Conservation (phyloP, 495 filamentous ascomycete genomes). For the Echria macrotheca region DNA sequence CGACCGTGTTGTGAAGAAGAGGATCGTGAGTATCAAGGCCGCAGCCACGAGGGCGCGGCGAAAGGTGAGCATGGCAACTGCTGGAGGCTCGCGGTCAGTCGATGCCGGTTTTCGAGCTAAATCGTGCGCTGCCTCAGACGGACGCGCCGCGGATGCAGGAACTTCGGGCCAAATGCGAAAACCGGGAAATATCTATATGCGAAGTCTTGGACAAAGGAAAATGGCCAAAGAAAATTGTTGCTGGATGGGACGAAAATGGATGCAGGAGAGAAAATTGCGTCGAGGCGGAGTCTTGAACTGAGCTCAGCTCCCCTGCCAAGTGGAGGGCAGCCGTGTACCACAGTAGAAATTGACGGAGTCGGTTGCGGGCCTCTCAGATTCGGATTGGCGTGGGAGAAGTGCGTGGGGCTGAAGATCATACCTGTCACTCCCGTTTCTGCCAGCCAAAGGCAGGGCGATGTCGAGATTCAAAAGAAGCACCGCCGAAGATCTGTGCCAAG, state of each 20-base stretch:
- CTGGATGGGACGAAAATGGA: background rate
- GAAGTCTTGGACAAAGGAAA: background rate
- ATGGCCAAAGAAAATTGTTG: background rate
- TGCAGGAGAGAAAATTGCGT: background rate
- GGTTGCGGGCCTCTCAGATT: slow-evolving; percentile 3
- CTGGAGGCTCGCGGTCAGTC: slow-evolving; percentile 8
- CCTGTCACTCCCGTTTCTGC: slow-evolving; percentile 9
- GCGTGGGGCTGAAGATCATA: slow-evolving; percentile 19
- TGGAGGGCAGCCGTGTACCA: too few species aligned
- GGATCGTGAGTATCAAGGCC: slow-evolving; percentile 58
- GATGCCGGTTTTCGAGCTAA: background rate
- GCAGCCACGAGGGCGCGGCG: slow-evolving; percentile 66
- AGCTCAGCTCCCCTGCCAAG: too few species aligned
- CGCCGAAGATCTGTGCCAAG: slow-evolving; percentile 17
- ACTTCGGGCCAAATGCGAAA: background rate
- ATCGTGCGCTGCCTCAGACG: too few species aligned
- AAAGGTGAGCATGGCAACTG: slow-evolving; percentile 54
- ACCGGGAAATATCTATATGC: background rate
- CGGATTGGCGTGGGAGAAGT: slow-evolving; percentile 12
- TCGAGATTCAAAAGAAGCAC: background rate
- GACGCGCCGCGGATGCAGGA: too few species aligned
- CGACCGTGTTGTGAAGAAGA: slow-evolving; percentile 64
- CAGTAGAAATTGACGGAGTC: background rate
- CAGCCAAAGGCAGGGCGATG: background rate
- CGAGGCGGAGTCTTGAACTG: too few species aligned